A percentile compares a stretch with the other conserved stretches of the same genome.
These are phyloP conservation scores for Olyra latifolia DNA, from an alignment of 176 grass and related monocot species.

Conservation along the genomic window DNA sequence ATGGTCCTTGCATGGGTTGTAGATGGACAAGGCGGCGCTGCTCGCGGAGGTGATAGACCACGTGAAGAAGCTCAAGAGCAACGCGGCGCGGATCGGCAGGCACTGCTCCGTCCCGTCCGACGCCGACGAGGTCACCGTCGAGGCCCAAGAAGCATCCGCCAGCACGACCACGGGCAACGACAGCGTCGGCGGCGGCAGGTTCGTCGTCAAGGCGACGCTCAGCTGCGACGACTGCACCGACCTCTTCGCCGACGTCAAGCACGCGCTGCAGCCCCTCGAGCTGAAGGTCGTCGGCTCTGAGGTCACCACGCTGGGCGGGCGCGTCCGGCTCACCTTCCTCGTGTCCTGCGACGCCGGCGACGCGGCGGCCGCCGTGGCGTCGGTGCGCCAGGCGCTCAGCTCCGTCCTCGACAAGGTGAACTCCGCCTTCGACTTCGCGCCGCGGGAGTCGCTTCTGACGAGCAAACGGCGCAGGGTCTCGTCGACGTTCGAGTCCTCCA, in stretches of 20 bases:
- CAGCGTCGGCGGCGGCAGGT: background rate
- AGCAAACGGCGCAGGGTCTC: constrained; percentile 65
- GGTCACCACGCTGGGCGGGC: constrained; percentile 71
- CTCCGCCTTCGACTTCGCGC: constrained; percentile 56
- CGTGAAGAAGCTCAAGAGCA: constrained; percentile 72
- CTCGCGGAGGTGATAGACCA: constrained; percentile 77
- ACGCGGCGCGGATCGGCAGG: constrained; percentile 44
- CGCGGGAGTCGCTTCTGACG: constrained; percentile 40
- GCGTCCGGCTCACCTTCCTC: constrained; percentile 58
- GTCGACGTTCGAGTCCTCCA: constrained; percentile 66
- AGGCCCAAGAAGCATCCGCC: background rate
- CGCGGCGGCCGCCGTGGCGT: constrained; percentile 20
- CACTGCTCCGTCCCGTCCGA: constrained; percentile 66
- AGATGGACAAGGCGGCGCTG: constrained; percentile 93
- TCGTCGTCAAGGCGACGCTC: constrained; percentile 61
- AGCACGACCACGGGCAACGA: background rate
- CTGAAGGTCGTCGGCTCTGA: constrained; percentile 61
- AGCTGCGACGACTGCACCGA: constrained; percentile 78
- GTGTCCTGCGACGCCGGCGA: constrained; percentile 32
- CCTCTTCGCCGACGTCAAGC: constrained; percentile 61
- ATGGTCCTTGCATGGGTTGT: background rate
- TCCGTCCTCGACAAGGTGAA: constrained; percentile 56
- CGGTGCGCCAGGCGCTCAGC: constrained; percentile 59
- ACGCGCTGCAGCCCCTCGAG: constrained; percentile 46
- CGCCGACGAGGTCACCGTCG: constrained; percentile 66